Evolutionary conservation across 495 filamentous ascomycete species (phyloP), one percentile per base, ranked within the genome.

Genomic region (Massariosphaeria phaeospora): DNA sequence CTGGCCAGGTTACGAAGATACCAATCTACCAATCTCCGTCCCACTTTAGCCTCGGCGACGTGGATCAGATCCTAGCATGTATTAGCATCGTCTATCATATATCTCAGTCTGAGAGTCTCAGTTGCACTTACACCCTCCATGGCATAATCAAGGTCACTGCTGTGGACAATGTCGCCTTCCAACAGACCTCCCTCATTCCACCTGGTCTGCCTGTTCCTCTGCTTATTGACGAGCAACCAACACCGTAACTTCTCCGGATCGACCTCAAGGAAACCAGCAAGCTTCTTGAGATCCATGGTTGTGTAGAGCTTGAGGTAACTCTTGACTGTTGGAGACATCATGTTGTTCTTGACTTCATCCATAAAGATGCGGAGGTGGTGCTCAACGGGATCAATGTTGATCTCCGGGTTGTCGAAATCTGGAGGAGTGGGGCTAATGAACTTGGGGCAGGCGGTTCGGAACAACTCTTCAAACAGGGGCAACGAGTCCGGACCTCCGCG

Each of bases 291-390:
- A 67, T 98, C 93, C 89, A 97, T 96, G 57, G 94, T 98, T 34
- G 94, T 97, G 79, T 98, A 98, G 49, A 98, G 89, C 69, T 95
- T 93, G 52, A 98, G 81, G 77, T 97, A 98, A 48, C 91, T 96
- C 75, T 91, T 94, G 65, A 98, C 81, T 31, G 90, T 96, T 33
- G 93, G 93, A 69, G 86, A 83, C 75, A 84, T 84, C 74, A 95
- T 97, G 79, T 96, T 95, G 57, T 80, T 88, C 82, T 93, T 94
- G 67, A 98, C 90, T 76, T 97, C 93, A 55, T 95, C 89, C 91
- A 98, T 96, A 77, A 98, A 98, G 75, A 97, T 86, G 65, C 84
- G 77, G 62, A 93, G 83, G 71, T 98, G 94, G 77, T 98, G 93
- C 70, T 98, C 90, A 63, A 96, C 83, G 55, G 93, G 94, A 73